Percentiles rank a stretch among this genome's conserved stretches.
Conservation (phyloP, 495 filamentous ascomycete genomes). For the Annulohypoxylon maeteangense region DNA sequence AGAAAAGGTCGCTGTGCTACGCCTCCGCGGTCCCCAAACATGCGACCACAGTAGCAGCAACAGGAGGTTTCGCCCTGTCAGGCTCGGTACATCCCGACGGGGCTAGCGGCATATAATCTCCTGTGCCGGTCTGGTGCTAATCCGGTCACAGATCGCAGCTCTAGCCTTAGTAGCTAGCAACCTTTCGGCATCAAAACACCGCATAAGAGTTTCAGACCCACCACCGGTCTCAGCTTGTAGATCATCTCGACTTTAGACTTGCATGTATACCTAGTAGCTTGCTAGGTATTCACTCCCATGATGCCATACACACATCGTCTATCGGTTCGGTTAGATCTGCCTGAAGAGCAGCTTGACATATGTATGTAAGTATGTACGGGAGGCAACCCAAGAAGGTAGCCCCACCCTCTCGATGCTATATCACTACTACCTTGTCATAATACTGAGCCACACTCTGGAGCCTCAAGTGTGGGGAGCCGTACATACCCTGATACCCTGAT, state of each 20-base stretch:
- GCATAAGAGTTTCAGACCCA: slow-evolving; percentile 50
- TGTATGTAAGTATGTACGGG: slow-evolving; percentile 4
- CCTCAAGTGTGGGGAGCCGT: slow-evolving; percentile 23
- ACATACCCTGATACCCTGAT: too few relatives aligned
- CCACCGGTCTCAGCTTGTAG: slow-evolving; percentile 52
- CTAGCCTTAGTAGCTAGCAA: slow-evolving; percentile 30
- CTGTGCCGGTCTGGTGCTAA: slow-evolving; percentile 45
- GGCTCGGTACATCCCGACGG: slow-evolving; percentile 41
- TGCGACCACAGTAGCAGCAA: background rate
- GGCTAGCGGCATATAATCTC: slow-evolving; percentile 24
- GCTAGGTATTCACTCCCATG: background rate
- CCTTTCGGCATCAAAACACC: slow-evolving; percentile 38
- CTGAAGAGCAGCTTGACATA: slow-evolving; percentile 3
- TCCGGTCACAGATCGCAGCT: slow-evolving; percentile 48
- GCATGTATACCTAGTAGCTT: too few relatives aligned
- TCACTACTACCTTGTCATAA: background rate
- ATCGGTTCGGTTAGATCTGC: slow-evolving; percentile 32
- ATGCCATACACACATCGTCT: slow-evolving; percentile 1
- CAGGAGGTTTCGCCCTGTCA: slow-evolving; percentile 23
- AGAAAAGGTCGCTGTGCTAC: background rate
- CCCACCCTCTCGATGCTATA: slow-evolving; percentile 4
- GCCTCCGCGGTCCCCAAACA: slow-evolving; percentile 11
- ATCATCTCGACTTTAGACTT: slow-evolving; percentile 42
- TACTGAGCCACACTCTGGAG: slow-evolving; percentile 25
- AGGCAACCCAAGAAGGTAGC: background rate